Conservation (phyloP, 352 stramenopile species). For the Globisporangium nodosum region DNA sequence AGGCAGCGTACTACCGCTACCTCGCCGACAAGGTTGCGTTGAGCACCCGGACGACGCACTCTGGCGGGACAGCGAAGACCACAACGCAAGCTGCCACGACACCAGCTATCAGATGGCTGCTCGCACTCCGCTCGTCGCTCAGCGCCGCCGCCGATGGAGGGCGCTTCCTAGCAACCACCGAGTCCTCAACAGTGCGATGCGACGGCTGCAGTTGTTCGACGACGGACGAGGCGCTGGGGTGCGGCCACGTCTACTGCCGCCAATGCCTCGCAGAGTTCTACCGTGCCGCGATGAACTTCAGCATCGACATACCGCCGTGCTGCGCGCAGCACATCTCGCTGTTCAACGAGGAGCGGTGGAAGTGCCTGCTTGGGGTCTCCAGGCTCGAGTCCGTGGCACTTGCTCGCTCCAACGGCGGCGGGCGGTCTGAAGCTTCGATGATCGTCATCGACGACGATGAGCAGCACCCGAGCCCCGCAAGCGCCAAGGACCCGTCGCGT, state of each 20-base stretch:
- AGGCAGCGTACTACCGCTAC: slow-evolving; percentile 38
- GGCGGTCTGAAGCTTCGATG: not conserved
- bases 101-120: no score
- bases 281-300: not conserved
- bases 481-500: not conserved
- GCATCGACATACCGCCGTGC: not conserved
- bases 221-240: slow-evolving; percentile 9
- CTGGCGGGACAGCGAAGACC: not conserved
- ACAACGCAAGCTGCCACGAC: no score
- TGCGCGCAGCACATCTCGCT: not conserved
- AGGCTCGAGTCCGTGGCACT: not conserved
- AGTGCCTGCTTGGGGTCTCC: not conserved
- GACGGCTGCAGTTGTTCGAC: slow-evolving; percentile 1
- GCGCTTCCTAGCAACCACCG: not conserved
- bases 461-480: not conserved
- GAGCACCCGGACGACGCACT: not conserved
- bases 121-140: no score
- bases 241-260: slow-evolving; percentile 11
- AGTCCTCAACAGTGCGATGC: slow-evolving; percentile 1
- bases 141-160: not conserved
- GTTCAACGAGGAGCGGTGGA: not conserved
- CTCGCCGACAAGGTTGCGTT: slow-evolving; percentile 10
- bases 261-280: not conserved
- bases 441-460: slow-evolving; percentile 8
- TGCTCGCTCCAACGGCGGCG: not conserved